Base-by-base conservation (phyloP, 2,329 filamentous ascomycete genomes). In the Paracoccidioides brasiliensis region DNA sequence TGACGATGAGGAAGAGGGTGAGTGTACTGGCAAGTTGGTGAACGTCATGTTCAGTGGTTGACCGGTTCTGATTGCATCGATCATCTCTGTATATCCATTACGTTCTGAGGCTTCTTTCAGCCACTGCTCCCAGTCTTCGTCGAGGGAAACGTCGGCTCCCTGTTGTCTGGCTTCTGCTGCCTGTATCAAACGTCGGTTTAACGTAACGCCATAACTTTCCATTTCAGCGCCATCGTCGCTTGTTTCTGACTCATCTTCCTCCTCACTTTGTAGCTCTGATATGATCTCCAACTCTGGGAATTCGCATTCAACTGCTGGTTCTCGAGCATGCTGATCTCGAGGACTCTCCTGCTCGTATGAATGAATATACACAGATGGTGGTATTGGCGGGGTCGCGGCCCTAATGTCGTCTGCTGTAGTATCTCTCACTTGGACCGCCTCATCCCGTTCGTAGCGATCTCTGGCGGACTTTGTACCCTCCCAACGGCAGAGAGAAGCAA, bases 401-500 rank as follows among this genome's bases (percentile, higher is more conserved):
- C 67, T 69, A 55, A 84, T 78, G 54, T 77, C 76, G 59, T 80
- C 74, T 38, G 78, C 80, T 3, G 81, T 85, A 2, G 82, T 84
- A 64, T 84, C 81, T 56, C 70, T 68, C 44, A 85, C 80, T 48
- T 71, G 77, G 40, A 79, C 72, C n/a, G 77, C 75, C 67, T 82
- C 78, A 63, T 84, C 81, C 49, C 66, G 69, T 60, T 75, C 71
- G 60, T 75, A 75, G 55, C 70, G 69, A 59, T 75, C 68, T 53
- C 72, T 71, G 14, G 72, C 71, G 37, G 71, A 76, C 64, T 75
- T 74, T 59, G 75, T 76, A 12, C 75, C 69, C 61, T 78, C 70
- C 75, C 82, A 85, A 56, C 79, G 76, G 68, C 82, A 84, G 57
- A 85, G 75, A 42, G 76, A 78, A 54, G 77, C 74, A 56, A 85